Base-by-base conservation (phyloP, 805 yeast species). In the Saturnispora hagleri region DNA sequence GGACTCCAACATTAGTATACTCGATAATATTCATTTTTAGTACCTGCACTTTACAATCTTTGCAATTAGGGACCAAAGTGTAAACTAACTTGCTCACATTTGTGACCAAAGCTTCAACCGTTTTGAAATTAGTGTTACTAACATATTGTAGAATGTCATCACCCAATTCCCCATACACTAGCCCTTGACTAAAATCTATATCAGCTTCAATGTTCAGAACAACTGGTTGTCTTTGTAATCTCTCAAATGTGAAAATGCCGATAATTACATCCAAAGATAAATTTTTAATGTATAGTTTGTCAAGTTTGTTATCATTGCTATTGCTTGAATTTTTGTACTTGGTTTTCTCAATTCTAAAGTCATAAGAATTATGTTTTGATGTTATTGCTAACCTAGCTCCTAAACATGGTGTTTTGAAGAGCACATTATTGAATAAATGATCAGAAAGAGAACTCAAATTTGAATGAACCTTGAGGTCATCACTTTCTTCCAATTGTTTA, bases 211-310 rank as follows among this genome's bases (percentile, higher is more conserved):
- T 66, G 58, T 85, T 85, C 28, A 86, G 56, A 2, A 73, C 67
- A 7, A 93, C 87, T 45, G 81, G 81, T 68, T 93, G 99, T 58
- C 78, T 81, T 60, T 84, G 83, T 22, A 83, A 66, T 53, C 99
- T 73, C 65, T 93, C 99, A 68, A 89, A 87, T 1, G 89, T 84
- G 70, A 89, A 91, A 7, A 93, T 93, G 4, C 99, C 99, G 58
- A 93, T 86, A n/a, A 90, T 73, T 0, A 96, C 84, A 47, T 48
- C 47, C 3, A 56, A 8, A 9, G 51, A 40, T 8, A 52, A 10
- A 41, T 51, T 46, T 4, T 43, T 3, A 17, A 57, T 35, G 20
- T 17, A 6, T 36, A 54, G 12, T 49, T 44, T 38, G 10, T 44
- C 50, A 4, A 17, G 8, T 10, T 5, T 43, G 1, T 9, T 6